Conservation (phyloP, 176 grass and related monocot species). For the Chloris gayana region DNA sequence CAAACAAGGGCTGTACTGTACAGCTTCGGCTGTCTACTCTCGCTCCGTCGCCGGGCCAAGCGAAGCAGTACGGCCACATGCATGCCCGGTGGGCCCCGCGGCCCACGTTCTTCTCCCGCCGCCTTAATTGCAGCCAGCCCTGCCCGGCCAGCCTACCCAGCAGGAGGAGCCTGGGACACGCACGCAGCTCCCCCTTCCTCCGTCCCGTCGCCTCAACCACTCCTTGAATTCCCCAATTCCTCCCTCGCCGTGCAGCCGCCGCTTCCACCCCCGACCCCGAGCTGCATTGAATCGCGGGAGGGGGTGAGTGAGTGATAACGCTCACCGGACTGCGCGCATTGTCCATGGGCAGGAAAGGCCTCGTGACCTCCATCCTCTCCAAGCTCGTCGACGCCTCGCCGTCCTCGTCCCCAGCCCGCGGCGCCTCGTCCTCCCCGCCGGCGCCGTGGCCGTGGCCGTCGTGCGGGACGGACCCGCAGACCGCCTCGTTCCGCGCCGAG, state of each 20-base stretch:
- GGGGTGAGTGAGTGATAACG: no score
- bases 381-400: conserved; percentile 21
- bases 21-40: not conserved
- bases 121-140: conserved; percentile 34
- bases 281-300: no score
- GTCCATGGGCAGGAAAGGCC: conserved; percentile 52
- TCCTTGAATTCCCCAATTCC: not conserved
- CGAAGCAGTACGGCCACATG: conserved; percentile 22
- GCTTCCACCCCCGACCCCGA: no score
- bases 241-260: not conserved
- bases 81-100: conserved; percentile 11
- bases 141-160: no score
- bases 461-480: conserved; percentile 45
- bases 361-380: conserved; percentile 59
- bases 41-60: not conserved
- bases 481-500: conserved; percentile 55
- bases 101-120: conserved; percentile 19
- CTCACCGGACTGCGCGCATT: no score
- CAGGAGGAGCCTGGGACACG: no score
- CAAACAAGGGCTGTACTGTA: not conserved
- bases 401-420: not conserved
- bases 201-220: not conserved
- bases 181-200: not conserved
- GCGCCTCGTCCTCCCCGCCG: conserved; percentile 13
- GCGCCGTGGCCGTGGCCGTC: conserved; percentile 50